A percentile compares a stretch with the other conserved stretches of the same genome.
phyloP scores from a whole-genome alignment of 2,329 filamentous ascomycete species.

The Triangularia verruculosa region DNA sequence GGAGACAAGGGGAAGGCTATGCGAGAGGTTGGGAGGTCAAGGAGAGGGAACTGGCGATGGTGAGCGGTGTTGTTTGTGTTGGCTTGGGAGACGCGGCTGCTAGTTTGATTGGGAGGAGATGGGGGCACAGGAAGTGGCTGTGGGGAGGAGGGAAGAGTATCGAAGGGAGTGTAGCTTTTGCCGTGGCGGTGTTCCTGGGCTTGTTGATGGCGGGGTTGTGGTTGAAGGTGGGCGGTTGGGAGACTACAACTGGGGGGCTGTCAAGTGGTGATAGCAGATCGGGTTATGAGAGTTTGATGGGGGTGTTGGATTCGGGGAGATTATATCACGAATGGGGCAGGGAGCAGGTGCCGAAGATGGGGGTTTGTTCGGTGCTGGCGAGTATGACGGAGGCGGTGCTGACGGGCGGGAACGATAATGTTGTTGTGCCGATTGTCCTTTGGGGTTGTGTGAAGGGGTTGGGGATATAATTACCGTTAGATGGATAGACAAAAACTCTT shows the following conservation, averaged over 20 bases:
- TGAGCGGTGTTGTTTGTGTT: constrained; percentile 88
- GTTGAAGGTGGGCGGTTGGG: constrained; percentile 75
- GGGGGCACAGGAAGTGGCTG: constrained; percentile 84
- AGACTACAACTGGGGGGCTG: constrained; percentile 29
- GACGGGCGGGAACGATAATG: constrained; percentile 97
- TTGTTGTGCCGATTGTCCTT: constrained; percentile 87
- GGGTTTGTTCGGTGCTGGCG: constrained; percentile 71
- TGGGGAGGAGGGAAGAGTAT: constrained; percentile 97
- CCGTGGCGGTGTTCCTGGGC: constrained; percentile 71
- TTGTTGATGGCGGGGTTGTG: constrained; percentile 68
- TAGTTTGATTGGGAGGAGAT: constrained; percentile 82
- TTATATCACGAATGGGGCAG: constrained; percentile 11
- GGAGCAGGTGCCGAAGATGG: constrained; percentile 56
- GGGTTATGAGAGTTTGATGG: constrained; percentile 17
- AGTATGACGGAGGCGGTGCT: constrained; percentile 93
- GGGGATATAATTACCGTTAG: constrained; percentile 32
- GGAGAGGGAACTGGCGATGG: constrained; percentile 78
- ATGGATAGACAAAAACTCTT: not conserved
- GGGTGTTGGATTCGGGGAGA: constrained; percentile 2
- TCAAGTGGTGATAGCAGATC: not conserved
- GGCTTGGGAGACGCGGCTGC: constrained; percentile 94
- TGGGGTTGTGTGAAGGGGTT: constrained; percentile 89
- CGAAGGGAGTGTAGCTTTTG: constrained; percentile 83
- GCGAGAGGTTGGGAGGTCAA: constrained; percentile 73
- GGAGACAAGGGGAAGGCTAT: constrained; percentile 36